Evolutionary conservation across 2,329 filamentous ascomycete species (phyloP), one percentile per base, ranked within the genome.

Genomic region (Cladophialophora carrionii): DNA sequence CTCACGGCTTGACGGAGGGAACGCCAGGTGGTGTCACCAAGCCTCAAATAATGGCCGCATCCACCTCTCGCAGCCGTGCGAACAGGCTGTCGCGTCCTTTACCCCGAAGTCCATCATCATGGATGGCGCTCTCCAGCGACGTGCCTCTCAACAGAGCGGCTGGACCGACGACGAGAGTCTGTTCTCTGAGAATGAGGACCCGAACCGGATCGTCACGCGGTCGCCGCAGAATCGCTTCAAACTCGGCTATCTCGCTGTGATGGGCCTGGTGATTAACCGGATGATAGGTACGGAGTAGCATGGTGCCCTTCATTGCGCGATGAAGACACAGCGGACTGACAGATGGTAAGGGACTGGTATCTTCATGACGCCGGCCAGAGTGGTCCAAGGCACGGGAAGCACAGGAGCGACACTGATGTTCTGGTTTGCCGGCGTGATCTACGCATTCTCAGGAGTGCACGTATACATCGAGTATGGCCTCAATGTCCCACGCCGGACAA

Each of bases 361-460:
- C 14, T 57, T 57, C 12, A 29, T n/a, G 55, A 57, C 55, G 26
- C 55, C 55, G 26, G 43, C 55, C 34, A 48, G 34, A n/a, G 55
- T 57, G 2, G 41, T 31, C 10, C 55, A 48, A 9, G 55, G 55
- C 3, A 57, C 55, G 14, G 34, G 43, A 10, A 48, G 22, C 37
- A 43, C 43, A 7, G 55, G 55, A 22, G 41, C 41, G 9, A 57
- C 34, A 8, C 20, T 57, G 26, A n/a, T 57, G 12, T 57, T 57
- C 55, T 57, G 55, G 55, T 41, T 43, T n/a, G 55, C 55, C 20
- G 55, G 55, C 20, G 34, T 29, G 17, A 32, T 57, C 7, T 41
- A 46, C 4, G 55, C 55, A 8, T 26, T 57, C 55, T 22, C 55
- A 1, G 55, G 55, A 12, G 41, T 57, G 14, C 41, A 46, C n/a